Conservation (phyloP, 306 rosid species). For the Clitoria ternatea region DNA sequence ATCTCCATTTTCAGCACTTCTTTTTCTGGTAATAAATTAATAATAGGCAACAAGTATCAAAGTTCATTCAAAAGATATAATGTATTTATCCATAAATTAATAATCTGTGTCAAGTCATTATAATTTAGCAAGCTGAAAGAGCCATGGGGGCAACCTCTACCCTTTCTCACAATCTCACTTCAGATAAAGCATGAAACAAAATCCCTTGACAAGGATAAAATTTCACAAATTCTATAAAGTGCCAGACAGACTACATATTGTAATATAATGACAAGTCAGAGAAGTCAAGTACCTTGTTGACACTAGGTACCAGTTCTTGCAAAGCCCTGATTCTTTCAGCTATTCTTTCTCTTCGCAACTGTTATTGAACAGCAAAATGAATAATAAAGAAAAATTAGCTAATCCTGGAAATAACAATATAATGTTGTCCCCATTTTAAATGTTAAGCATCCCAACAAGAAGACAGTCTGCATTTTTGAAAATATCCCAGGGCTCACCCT, state of each 20-base stretch:
- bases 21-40: not conserved
- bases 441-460: conserved; percentile 3
- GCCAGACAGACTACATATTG: conserved; percentile 12
- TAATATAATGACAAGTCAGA: conserved; percentile 8
- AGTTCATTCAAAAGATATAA: not conserved
- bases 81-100: not conserved
- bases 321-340: conserved; percentile 97
- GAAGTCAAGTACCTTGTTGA: conserved; percentile 65
- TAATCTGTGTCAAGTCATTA: not conserved
- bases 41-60: not conserved
- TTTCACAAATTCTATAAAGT: not conserved
- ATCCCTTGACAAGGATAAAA: not conserved
- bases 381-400: not conserved
- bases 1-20: not conserved
- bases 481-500: conserved; percentile 53
- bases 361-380: conserved; percentile 24
- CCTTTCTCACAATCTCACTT: too few relatives aligned
- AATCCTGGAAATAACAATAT: not conserved
- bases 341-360: conserved; percentile 98
- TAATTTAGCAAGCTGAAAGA: too few relatives aligned
- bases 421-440: not conserved
- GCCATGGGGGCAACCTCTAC: not conserved
- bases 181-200: not conserved
- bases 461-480: not conserved
- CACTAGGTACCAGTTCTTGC: conserved; percentile 96